Evolutionary conservation across 1,284 basidiomycete species (phyloP).

Genomic region (Tylopilus sp.): DNA sequence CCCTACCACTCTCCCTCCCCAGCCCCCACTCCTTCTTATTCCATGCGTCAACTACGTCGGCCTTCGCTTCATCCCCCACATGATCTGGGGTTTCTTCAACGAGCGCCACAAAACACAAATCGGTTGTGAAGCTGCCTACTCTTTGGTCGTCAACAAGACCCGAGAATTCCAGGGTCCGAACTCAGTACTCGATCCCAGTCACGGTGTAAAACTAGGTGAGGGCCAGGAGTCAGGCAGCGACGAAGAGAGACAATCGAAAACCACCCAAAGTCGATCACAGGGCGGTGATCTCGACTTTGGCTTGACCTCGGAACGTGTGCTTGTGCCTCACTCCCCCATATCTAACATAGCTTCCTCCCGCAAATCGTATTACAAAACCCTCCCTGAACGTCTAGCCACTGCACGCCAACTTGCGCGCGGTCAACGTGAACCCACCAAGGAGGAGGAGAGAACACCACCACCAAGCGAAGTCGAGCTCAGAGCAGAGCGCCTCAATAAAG

Average conservation of each 20-base stretch:
- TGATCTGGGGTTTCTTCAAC: constrained; percentile 92
- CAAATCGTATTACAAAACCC: constrained; percentile 71
- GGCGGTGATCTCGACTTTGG: constrained; percentile 75
- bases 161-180: constrained; percentile 57
- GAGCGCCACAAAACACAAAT: constrained; percentile 72
- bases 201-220: constrained; percentile 2
- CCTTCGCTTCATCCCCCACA: constrained; percentile 79
- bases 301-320: constrained; percentile 59
- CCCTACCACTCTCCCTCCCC: constrained; percentile 62
- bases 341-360: constrained; percentile 66
- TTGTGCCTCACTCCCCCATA: constrained; percentile 60
- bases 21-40: constrained; percentile 82
- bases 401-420: constrained; percentile 76
- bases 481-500: constrained; percentile 80
- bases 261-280: constrained; percentile 10
- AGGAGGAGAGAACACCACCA: constrained; percentile 77
- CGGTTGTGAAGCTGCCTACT: constrained; percentile 80
- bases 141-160: constrained; percentile 61
- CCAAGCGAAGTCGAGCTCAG: constrained; percentile 83
- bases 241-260: constrained; percentile 1
- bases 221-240: neutral
- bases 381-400: constrained; percentile 65
- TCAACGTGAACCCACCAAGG: constrained; percentile 78
- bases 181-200: constrained; percentile 16
- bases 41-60: constrained; percentile 87